Evolutionary conservation across 2,329 filamentous ascomycete species (phyloP).

Genomic region (Amylocarpus encephaloides): DNA sequence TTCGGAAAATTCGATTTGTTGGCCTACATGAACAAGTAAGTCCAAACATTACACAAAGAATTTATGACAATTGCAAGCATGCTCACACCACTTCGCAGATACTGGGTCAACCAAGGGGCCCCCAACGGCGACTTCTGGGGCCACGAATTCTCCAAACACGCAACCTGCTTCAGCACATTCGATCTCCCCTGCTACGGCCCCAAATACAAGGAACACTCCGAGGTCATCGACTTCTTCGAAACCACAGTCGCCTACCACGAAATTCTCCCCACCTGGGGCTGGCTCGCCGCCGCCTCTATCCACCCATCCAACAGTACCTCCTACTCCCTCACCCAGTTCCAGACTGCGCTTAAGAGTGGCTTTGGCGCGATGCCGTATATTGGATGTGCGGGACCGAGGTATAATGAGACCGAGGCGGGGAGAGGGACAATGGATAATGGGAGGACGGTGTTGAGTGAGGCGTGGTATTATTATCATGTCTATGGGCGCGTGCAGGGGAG

Average conservation of each 20-base stretch:
- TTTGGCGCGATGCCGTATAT: conserved; percentile 53
- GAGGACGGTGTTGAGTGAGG: conserved; percentile 50
- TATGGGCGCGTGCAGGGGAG: conserved; percentile 50
- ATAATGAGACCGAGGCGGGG: conserved; percentile 54
- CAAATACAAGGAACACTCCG: conserved; percentile 47
- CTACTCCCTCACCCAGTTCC: conserved; percentile 48
- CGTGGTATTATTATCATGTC: conserved; percentile 62
- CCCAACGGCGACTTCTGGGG: conserved; percentile 57
- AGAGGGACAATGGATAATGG: conserved; percentile 49
- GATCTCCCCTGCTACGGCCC: conserved; percentile 59
- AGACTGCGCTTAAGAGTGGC: conserved; percentile 41
- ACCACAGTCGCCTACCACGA: conserved; percentile 53
- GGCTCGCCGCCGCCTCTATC: conserved; percentile 50
- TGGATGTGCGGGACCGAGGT: conserved; percentile 54
- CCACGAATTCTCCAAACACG: conserved; percentile 64
- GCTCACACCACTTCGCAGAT: conserved; percentile 19
- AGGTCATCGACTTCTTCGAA: conserved; percentile 58
- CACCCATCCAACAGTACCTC: conserved; percentile 50
- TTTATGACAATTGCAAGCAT: not conserved
- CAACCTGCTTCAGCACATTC: conserved; percentile 61
- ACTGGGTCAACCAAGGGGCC: conserved; percentile 54
- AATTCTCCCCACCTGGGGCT: conserved; percentile 52
- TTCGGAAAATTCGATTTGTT: conserved; percentile 55
- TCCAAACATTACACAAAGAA: not conserved
- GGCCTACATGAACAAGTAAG: conserved; percentile 55